These are phyloP conservation scores for Botrytis byssoidea DNA, from an alignment of 2,329 filamentous ascomycete species.

Conservation along the genomic window DNA sequence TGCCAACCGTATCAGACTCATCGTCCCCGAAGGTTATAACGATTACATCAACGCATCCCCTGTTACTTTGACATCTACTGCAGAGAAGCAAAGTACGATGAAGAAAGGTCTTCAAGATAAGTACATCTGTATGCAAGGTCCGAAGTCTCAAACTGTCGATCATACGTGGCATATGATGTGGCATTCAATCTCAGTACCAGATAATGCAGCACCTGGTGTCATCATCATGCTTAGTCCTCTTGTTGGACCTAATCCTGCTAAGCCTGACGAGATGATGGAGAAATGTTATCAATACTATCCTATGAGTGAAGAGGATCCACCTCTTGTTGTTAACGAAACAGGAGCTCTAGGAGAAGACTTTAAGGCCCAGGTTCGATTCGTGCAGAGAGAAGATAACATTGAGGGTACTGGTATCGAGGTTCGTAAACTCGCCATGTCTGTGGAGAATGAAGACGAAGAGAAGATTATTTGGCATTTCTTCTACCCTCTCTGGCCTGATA, in stretches of 20 bases:
- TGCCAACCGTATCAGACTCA: conserved; percentile 77
- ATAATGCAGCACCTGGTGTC: conserved; percentile 66
- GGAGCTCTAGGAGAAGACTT: conserved; percentile 67
- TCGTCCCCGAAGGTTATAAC: conserved; percentile 68
- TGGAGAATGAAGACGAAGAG: conserved; percentile 46
- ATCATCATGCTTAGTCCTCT: conserved; percentile 95
- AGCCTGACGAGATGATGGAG: conserved; percentile 55
- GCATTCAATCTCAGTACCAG: conserved; percentile 55
- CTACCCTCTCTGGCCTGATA: conserved; percentile 88
- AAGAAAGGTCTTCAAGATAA: conserved; percentile 41
- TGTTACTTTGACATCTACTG: conserved; percentile 46
- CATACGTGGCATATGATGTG: conserved; percentile 97
- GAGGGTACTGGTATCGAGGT: conserved; percentile 68
- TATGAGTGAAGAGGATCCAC: conserved; percentile 50
- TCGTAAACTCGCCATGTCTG: conserved; percentile 64
- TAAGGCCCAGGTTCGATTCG: conserved; percentile 64
- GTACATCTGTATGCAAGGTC: conserved; percentile 94
- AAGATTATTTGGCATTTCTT: conserved; percentile 79
- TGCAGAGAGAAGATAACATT: conserved; percentile 46
- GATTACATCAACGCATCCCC: conserved; percentile 85
- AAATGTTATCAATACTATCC: conserved; percentile 93
- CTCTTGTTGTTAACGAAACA: conserved; percentile 57
- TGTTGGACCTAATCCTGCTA: conserved; percentile 47
- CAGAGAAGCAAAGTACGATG: conserved; percentile 31
- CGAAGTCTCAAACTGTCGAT: conserved; percentile 70